Base-by-base conservation (phyloP, 192 early-diverging fungal species). In the Umbelopsis vinacea region DNA sequence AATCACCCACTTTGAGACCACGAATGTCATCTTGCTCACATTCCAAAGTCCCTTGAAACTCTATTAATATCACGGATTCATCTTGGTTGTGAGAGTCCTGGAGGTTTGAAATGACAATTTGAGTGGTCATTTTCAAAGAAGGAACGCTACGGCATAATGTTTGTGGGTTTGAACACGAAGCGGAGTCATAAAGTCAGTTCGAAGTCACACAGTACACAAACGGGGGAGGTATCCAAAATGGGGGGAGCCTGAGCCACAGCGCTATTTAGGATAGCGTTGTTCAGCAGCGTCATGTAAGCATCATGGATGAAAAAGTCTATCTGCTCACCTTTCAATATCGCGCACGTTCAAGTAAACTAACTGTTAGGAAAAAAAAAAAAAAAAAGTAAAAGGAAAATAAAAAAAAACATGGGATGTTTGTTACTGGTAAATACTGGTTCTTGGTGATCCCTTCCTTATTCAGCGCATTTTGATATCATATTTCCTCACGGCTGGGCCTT, bases 41-140 rank as follows among this genome's bases (percentile, higher is more conserved):
- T 14, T 63, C 57, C 2, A 63, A 15, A 15, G 33, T 29, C 0
- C 57, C 57, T 37, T 63, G 57, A 63, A 63, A 35, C 6, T 63
- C 57, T 37, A 63, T 35, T 35, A 63, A 14, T 63, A 63, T 26
- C 15, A 63, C 14, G 14, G 26, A 19, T 1, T 22, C 24, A 37
- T 63, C 57, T n/a, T 33, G 57, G 15, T 63, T 63, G 7, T 37
- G 57, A 29, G 57, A 63, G 26, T 63, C 33, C 57, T 63, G 11
- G 7, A 37, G 17, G 4, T 33, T 35, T 37, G 57, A 26, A 63
- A 63, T 63, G 26, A 63, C 33, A 63, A 63, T 37, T 63, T 63
- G 57, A 17, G 33, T 29, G 2, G 33, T 35, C 57, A 63, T 63
- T 0, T 6, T 35, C 17, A 29, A 63, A 37, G 26, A 29, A 17